A percentile compares a stretch with the other conserved stretches of the same genome.
Evolutionary conservation across 1,284 basidiomycete genomes (phyloP).

Genomic region (Blastosporella zonata): DNA sequence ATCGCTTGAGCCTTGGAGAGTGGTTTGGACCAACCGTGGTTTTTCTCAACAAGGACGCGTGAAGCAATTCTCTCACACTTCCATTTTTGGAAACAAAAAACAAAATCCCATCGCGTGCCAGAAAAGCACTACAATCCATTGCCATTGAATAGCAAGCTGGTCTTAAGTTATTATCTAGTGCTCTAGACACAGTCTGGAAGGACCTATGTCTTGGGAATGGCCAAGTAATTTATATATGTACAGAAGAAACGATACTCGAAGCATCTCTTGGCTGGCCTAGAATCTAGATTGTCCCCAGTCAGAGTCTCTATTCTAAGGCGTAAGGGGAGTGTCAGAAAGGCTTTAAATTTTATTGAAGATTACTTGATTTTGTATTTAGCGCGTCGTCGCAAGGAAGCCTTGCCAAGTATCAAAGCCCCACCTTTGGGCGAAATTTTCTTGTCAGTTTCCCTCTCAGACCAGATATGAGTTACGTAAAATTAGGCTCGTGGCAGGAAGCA

Average conservation of each 20-base stretch:
- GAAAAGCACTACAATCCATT: too few species aligned
- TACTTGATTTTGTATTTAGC: background rate
- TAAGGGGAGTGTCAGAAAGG: background rate
- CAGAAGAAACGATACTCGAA: background rate
- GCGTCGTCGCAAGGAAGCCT: background rate
- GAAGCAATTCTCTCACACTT: constrained; percentile 13
- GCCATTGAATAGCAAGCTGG: background rate
- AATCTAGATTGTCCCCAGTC: too few species aligned
- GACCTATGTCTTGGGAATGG: background rate
- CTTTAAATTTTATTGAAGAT: background rate
- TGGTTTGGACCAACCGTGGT: too few species aligned
- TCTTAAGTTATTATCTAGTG: too few species aligned
- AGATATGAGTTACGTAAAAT: background rate
- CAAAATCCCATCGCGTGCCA: too few species aligned
- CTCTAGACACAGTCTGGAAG: background rate
- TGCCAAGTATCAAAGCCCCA: background rate
- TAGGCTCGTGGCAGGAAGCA: background rate
- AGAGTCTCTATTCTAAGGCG: too few species aligned
- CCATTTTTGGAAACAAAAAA: too few species aligned
- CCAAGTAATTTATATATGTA: background rate
- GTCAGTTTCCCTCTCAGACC: background rate
- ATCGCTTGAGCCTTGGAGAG: too few species aligned
- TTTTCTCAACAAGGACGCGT: constrained; percentile 14
- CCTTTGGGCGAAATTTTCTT: background rate
- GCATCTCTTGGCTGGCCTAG: background rate